A percentile compares a stretch with the other conserved stretches of the same genome.
phyloP scores from a whole-genome alignment of 768 basidiomycete species.

The Brasilioporus rufonigricans region DNA sequence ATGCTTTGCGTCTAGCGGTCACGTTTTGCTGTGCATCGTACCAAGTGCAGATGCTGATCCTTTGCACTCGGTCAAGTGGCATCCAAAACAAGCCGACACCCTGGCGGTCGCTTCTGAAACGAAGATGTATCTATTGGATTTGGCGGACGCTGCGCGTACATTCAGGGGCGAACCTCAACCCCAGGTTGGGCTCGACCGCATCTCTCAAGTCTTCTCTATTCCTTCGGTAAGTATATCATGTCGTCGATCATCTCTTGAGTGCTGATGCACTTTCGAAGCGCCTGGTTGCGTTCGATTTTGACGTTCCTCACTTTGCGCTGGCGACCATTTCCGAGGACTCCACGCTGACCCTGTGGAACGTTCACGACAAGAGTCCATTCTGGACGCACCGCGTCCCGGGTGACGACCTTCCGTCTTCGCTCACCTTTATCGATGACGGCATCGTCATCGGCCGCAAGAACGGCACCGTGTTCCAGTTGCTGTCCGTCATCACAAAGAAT shows the following conservation, averaged over 20 bases:
- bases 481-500: slow-evolving; percentile 70
- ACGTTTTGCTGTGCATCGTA: slow-evolving; percentile 69
- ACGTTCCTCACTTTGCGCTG: slow-evolving; percentile 70
- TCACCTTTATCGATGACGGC: slow-evolving; percentile 85
- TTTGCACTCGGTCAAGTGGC: slow-evolving; percentile 85
- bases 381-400: slow-evolving; percentile 75
- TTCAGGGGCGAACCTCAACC: slow-evolving; percentile 65
- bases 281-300: slow-evolving; percentile 83
- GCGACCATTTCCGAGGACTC: slow-evolving; percentile 84
- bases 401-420: slow-evolving; percentile 77
- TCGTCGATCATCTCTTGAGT: no score
- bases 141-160: slow-evolving; percentile 57
- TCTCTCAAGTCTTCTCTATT: slow-evolving; percentile 65
- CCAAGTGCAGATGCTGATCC: slow-evolving; percentile 52
- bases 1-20: slow-evolving; percentile 46
- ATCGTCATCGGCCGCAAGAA: slow-evolving; percentile 81
- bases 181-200: slow-evolving; percentile 65
- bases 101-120: slow-evolving; percentile 81
- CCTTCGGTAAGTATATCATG: slow-evolving; percentile 53
- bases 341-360: slow-evolving; percentile 78
- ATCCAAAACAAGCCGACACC: slow-evolving; percentile 76
- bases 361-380: slow-evolving; percentile 73
- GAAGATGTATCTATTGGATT: slow-evolving; percentile 73
- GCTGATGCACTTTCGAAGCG: slow-evolving; percentile 43
- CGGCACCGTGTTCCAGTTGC: slow-evolving; percentile 80